Evolutionary conservation across 2,329 filamentous ascomycete genomes (phyloP), one percentile per base, ranked within the genome.

Genomic region (Raffaelea arxii): DNA sequence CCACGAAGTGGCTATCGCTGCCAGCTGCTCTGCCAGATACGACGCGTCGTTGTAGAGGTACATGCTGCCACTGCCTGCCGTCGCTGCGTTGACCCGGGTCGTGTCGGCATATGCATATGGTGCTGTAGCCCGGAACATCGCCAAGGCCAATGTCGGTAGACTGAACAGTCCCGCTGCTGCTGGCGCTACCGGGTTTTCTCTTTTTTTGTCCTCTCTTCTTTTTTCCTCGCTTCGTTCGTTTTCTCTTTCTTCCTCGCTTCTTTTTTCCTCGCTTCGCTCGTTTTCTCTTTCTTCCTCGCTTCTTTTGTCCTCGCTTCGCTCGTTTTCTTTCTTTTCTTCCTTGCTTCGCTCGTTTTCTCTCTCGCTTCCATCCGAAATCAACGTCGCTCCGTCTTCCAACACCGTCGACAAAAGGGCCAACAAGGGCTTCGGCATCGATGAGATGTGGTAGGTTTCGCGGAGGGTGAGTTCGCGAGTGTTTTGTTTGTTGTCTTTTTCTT

Each of bases 381-480:
- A 65, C 1, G 68, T 71, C 10, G 77, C 75, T 2, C 72, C 80
- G 53, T 85, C 80, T 49, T 82, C 75, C 51, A 77, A 61, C 24
- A 82, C 72, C 12, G 69, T 58, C 21, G 71, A 67, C 44, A 91
- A 78, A 24, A 86, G 72, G 18, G 77, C 71, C 19, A 90, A 70
- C 12, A 97, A 80, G 4, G 82, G 78, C 50, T 88, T 82, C 1
- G 92, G 91, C 61, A 96, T 84, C 3, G 85, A 84, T 0, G 91
- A 96, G 44, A 95, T 85, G 49, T 82, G 86, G 62, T 95, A 98
- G 2, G 77, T 85, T 65, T 98, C 92, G 51, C 75, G 84, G 39
- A 97, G 66, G 0, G 86, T 84, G 49, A 97, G 67, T 59, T 92
- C 84, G 51, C n/a, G 41, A 5, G 9, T 32, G 21, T 44, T 25